Evolutionary conservation across 306 rosid genomes (phyloP), one percentile per base, ranked within the genome.

Genomic region (Cicer judaicum): DNA sequence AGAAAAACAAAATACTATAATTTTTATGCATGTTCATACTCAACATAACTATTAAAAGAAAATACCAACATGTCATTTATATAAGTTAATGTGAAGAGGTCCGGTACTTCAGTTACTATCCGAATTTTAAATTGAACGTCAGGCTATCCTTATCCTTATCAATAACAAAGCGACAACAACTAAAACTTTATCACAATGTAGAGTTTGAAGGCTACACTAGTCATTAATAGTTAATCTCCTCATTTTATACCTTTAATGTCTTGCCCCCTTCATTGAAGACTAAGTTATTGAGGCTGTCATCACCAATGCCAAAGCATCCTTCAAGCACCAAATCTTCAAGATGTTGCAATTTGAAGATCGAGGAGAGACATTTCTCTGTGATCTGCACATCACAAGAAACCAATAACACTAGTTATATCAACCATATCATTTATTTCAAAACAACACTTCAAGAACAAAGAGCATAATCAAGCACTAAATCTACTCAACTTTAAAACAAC

Each of bases 231-330:
- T 78, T 29, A 87, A 69, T 15, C 59, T 63, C 72, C 69, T 62
- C 7, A 11, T 29, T 29, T 29, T 40, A 67, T 88, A 92, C 99
- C 99, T 88, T 94, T 44, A 94, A 72, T 19, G 97, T 79, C 78
- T 76, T 89, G 89, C 96, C 90, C 56, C 88, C 90, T 84, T 79
- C 79, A 73, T 86, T 85, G 84, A 90, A 75, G 81, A 73, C 81
- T 6, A 54, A 69, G n/a, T 76, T 57, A 38, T 76, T 83, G 49
- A 92, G 88, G 84, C 87, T 76, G 78, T 85, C 88, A 19, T 92
- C 96, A 21, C 89, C 93, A 40, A 94, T 84, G 63, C 95, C 93
- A 71, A 79, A 87, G 84, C 99, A 94, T 70, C 99, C 99, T 86
- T 92, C 96, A 7, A 94, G 84, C 49, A 84, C 83, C 89, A 94